Percentiles rank a stretch among this genome's conserved stretches.
Conservation (phyloP, 2,329 filamentous ascomycete genomes). For the Fusarium avenaceum region DNA sequence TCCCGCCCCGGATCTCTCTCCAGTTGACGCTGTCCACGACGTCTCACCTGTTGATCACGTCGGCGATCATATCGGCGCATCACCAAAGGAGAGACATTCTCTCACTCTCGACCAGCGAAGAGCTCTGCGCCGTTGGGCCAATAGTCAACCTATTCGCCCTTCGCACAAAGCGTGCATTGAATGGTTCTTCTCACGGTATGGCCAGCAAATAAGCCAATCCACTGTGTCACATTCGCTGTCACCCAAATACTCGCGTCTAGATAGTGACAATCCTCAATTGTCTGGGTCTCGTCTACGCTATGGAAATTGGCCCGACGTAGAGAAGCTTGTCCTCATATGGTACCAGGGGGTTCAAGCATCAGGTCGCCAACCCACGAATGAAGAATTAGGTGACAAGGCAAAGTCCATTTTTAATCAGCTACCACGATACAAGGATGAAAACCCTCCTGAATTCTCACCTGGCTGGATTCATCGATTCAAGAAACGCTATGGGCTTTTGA, state of each 20-base stretch:
- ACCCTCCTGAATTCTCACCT: constrained; percentile 72
- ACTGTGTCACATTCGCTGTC: constrained; percentile 74
- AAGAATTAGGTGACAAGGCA: constrained; percentile 73
- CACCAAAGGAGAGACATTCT: constrained; percentile 67
- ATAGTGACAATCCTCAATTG: constrained; percentile 70
- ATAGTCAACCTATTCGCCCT: constrained; percentile 67
- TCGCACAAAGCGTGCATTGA: constrained; percentile 74
- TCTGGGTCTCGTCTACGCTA: constrained; percentile 73
- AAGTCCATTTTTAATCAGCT: constrained; percentile 70
- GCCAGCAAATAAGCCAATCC: constrained; percentile 72
- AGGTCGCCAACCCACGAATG: constrained; percentile 71
- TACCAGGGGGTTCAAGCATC: constrained; percentile 65
- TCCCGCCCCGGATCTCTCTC: constrained; percentile 50
- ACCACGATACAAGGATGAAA: constrained; percentile 71
- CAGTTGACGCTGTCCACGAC: constrained; percentile 43
- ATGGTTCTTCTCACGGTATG: constrained; percentile 71
- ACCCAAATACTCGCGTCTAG: constrained; percentile 72
- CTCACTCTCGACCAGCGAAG: constrained; percentile 73
- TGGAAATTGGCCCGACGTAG: constrained; percentile 74
- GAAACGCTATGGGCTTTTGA: constrained; percentile 71
- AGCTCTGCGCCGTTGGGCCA: constrained; percentile 71
- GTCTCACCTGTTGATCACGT: constrained; percentile 31
- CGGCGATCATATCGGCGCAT: constrained; percentile 19
- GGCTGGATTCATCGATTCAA: constrained; percentile 76
- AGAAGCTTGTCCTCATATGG: constrained; percentile 69